Conservation (phyloP, 306 rosid species). For the Cucumis sativus region Cucumber_9930_V3 NC_026661.2:1139001-1139500, state of each 20-base stretch:
- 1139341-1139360: conserved; percentile 88
- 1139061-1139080: conserved; percentile 76
- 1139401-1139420: conserved; percentile 98
- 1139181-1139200: conserved; percentile 84
- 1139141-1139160: conserved; percentile 98
- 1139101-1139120: conserved; percentile 94
- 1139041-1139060: conserved; percentile 99
- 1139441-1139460: conserved; percentile 92
- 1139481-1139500: conserved; percentile 89
- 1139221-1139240: conserved; percentile 82
- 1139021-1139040: conserved; percentile 97
- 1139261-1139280: conserved; percentile 84
- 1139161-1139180: conserved; percentile 98
- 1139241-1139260: conserved; percentile 71
- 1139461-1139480: conserved; percentile 97
- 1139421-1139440: conserved; percentile 99
- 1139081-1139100: conserved; percentile 88
- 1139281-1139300: conserved; percentile 76
- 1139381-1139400: conserved; percentile 92
- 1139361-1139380: conserved; percentile 98
- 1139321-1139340: conserved; percentile 90
- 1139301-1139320: conserved; percentile 76
- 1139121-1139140: conserved; percentile 91
- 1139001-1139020: conserved; percentile 98
- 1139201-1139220: conserved; percentile 66